Base-by-base conservation (phyloP, 441 rosid genomes). In the Brassica hybrid region DNA sequence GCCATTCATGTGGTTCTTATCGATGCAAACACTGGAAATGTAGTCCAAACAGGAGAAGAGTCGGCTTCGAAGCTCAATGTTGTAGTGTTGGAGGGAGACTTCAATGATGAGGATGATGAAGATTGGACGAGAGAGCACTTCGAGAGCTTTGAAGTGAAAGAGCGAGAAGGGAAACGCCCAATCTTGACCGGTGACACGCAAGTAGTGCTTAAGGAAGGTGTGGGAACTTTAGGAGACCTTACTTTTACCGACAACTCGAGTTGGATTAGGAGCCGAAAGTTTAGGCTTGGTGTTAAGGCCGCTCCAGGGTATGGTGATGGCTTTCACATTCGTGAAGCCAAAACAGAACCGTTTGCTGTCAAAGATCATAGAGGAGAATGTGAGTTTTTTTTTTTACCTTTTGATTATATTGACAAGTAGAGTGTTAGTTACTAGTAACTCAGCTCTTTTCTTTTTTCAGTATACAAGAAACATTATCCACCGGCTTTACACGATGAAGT, bases 311-410 rank as follows among this genome's bases (percentile, higher is more conserved):
- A 83, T 69, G 78, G 89, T 78, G 98, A 92, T 77, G 86, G 87
- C 50, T 78, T 82, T 72, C 88, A 86, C 58, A 85, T 96, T 50
- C 94, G 94, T 57, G 99, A 94, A 85, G 98, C 96, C 54, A 96
- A 96, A 86, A 90, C 99, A 0, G 96, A 96, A 78, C 91, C 98
- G 75, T 96, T 96, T 83, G 87, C 98, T 69, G 99, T 96, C 72
- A 96, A 92, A 82, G 99, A 96, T 86, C 99, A 96, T 74, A 83
- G 99, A 65, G 99, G 99, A 83, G 98, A 96, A 88, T 79, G 98
- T 96, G 78, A 76, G 98, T n/a, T n/a, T n/a, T n/a, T 78, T 74
- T 71, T 48, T 4, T 65, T 11, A 5, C 13, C 23, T 70, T 65
- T 25, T 43, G 36, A 43, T 80, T 75, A 2, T 64, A 34, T 17